These are phyloP conservation scores for Metarhizium guizhouense DNA, from an alignment of 2,329 filamentous ascomycete genomes.

Conservation along the genomic window DNA sequence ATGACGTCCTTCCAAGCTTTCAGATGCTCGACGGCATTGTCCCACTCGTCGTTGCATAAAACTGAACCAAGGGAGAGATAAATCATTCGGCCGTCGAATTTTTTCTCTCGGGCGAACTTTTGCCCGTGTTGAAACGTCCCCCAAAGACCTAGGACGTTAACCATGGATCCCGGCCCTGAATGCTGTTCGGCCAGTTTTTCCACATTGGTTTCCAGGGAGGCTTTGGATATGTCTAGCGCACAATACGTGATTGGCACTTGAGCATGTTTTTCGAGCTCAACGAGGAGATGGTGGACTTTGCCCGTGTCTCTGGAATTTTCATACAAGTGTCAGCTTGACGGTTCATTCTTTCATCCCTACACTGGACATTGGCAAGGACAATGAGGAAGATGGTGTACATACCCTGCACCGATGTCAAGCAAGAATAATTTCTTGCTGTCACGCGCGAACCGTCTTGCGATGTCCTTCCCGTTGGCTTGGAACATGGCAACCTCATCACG, in stretches of 20 bases:
- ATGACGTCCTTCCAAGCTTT: constrained; percentile 27
- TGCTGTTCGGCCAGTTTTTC: constrained; percentile 21
- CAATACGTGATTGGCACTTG: constrained; percentile 24
- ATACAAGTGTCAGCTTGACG: background rate
- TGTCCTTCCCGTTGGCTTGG: constrained; percentile 23
- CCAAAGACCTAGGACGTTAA: constrained; percentile 29
- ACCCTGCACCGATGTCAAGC: constrained; percentile 32
- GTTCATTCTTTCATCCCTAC: too few species aligned
- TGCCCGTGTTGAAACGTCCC: constrained; percentile 29
- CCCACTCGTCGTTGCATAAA: constrained; percentile 31
- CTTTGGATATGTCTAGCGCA: constrained; percentile 30
- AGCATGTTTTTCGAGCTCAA: constrained; percentile 21
- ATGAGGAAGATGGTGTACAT: constrained; percentile 12
- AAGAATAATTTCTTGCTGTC: constrained; percentile 17
- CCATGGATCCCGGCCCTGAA: constrained; percentile 13
- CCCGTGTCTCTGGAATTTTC: constrained; percentile 24
- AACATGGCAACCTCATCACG: constrained; percentile 30
- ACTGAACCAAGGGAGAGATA: constrained; percentile 33
- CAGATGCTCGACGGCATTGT: constrained; percentile 24
- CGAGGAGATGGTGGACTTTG: constrained; percentile 29
- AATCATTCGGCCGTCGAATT: constrained; percentile 20
- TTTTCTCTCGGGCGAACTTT: constrained; percentile 18
- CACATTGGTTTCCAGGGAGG: constrained; percentile 26
- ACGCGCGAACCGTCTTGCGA: constrained; percentile 20
- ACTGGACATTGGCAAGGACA: background rate